These are phyloP conservation scores for Mycena latifolia DNA, from an alignment of 768 basidiomycete species.

Conservation along the genomic window DNA sequence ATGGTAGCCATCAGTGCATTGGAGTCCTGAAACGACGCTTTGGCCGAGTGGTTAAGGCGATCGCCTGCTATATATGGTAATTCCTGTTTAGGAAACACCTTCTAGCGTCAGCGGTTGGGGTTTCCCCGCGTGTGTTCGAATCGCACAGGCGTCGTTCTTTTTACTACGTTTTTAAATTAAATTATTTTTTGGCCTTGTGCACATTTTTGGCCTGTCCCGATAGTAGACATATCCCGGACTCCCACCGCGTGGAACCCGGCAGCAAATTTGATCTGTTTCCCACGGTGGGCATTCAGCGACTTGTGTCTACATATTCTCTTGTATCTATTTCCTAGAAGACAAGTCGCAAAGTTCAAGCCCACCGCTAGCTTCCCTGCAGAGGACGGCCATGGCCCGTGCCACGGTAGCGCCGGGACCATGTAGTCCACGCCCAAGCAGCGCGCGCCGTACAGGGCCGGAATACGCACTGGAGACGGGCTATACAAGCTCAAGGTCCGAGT, in stretches of 20 bases:
- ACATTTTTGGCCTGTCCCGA: too few species aligned
- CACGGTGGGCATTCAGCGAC: constrained; percentile 1
- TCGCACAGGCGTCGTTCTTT: constrained; percentile 43
- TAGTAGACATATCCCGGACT: too few species aligned
- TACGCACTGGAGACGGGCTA: constrained; percentile 75
- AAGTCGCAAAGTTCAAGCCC: constrained; percentile 16
- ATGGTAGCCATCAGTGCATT: too few species aligned
- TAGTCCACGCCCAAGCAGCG: constrained; percentile 72
- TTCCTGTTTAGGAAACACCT: too few species aligned
- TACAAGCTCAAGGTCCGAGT: too few species aligned
- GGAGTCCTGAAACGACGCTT: constrained; percentile 26
- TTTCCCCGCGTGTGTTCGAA: constrained; percentile 46
- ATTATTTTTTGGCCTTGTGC: background rate
- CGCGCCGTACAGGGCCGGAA: constrained; percentile 66
- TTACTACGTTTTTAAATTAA: constrained; percentile 9
- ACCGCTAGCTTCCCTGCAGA: background rate
- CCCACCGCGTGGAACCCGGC: too few species aligned
- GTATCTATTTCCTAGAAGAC: background rate
- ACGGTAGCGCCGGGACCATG: constrained; percentile 87
- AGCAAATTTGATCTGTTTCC: too few species aligned
- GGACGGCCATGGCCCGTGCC: constrained; percentile 60
- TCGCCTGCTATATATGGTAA: constrained; percentile 39
- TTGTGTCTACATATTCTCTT: too few species aligned
- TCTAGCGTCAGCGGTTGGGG: constrained; percentile 35
- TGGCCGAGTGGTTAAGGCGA: constrained; percentile 38